A percentile compares a stretch with the other conserved stretches of the same genome.
Conservation (phyloP, 768 basidiomycete genomes). For the Pleurotus pulmonarius region DNA sequence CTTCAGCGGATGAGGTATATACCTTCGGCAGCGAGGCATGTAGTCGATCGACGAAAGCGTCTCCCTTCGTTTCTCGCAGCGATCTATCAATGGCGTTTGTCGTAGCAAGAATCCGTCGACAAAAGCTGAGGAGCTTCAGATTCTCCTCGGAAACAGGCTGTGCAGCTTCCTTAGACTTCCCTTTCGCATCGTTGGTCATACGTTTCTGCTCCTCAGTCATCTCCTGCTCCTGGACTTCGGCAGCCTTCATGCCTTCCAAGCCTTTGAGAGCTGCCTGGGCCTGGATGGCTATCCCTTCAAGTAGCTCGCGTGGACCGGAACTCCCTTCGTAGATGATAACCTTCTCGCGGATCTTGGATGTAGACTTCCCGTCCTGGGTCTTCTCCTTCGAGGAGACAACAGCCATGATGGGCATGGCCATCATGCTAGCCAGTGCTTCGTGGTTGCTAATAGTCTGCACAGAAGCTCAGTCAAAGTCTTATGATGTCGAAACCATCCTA, state of each 20-base stretch:
- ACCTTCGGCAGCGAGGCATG: constrained; percentile 76
- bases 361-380: constrained; percentile 38
- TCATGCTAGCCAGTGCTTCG: constrained; percentile 90
- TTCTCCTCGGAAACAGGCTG: constrained; percentile 65
- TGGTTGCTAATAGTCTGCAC: constrained; percentile 86
- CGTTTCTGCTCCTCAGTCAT: constrained; percentile 90
- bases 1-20: constrained; percentile 40
- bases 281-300: constrained; percentile 91
- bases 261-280: constrained; percentile 91
- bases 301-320: constrained; percentile 83
- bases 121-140: constrained; percentile 73
- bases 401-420: constrained; percentile 97
- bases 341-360: constrained; percentile 66
- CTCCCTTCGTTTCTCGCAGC: constrained; percentile 85
- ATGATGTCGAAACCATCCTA: constrained; percentile 22
- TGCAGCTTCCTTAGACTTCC: constrained; percentile 58
- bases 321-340: constrained; percentile 88
- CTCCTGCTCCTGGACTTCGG: constrained; percentile 49
- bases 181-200: constrained; percentile 65
- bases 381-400: constrained; percentile 67
- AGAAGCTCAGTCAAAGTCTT: constrained; percentile 8
- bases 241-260: constrained; percentile 58
- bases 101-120: constrained; percentile 79
- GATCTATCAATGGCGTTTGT: constrained; percentile 85
- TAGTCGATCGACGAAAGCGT: constrained; percentile 77